Evolutionary conservation across 371 early-diverging fungal genomes (phyloP).

Genomic region (Haplosporangium sp.): DNA sequence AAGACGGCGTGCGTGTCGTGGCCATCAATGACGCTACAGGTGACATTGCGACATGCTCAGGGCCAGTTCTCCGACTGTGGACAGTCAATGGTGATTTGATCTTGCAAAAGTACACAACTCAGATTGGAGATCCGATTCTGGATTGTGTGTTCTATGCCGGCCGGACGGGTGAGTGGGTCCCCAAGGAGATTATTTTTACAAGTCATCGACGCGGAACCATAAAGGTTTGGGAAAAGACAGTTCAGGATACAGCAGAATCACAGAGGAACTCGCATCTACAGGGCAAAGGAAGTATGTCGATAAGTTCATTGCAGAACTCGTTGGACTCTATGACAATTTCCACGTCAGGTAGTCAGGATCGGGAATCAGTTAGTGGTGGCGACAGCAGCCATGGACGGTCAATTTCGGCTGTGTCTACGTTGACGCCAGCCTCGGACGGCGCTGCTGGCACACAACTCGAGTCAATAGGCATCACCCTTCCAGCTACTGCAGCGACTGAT

Average conservation of each 20-base stretch:
- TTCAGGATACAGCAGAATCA: slow-evolving; percentile 27
- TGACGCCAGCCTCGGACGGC: background rate
- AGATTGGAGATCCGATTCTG: slow-evolving; percentile 68
- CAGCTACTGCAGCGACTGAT: slow-evolving; percentile 10
- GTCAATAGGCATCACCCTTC: background rate
- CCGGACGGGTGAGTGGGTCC: slow-evolving; percentile 46
- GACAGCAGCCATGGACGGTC: background rate
- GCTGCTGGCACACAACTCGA: background rate
- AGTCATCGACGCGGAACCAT: slow-evolving; percentile 42
- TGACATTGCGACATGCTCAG: slow-evolving; percentile 78
- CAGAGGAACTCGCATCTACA: slow-evolving; percentile 20
- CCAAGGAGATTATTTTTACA: slow-evolving; percentile 39
- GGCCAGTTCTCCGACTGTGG: slow-evolving; percentile 71
- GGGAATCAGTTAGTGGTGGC: background rate
- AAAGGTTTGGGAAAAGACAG: slow-evolving; percentile 58
- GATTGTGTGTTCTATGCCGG: slow-evolving; percentile 71
- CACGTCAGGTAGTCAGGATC: background rate
- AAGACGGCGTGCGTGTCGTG: slow-evolving; percentile 66
- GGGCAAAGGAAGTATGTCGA: slow-evolving; percentile 13
- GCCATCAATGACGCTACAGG: slow-evolving; percentile 77
- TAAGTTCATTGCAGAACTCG: slow-evolving; percentile 33
- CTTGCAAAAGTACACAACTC: slow-evolving; percentile 63
- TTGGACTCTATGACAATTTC: slow-evolving; percentile 19
- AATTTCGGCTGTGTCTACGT: background rate
- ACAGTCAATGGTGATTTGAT: slow-evolving; percentile 80